Evolutionary conservation across 2,329 filamentous ascomycete species (phyloP).

Genomic region (Fusarium albosuccineum): DNA sequence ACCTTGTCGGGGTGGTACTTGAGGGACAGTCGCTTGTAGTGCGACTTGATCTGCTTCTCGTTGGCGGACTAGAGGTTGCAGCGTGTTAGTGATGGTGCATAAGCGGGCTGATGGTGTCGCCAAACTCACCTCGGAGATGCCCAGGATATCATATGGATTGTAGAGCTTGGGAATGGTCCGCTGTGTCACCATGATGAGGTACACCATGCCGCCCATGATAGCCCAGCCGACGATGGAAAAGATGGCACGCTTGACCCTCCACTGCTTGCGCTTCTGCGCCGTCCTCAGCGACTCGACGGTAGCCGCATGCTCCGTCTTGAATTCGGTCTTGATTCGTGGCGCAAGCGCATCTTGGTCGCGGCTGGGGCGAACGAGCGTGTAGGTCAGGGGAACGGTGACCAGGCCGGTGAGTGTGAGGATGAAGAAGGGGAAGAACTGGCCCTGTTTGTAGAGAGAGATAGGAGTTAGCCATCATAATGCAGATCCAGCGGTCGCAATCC

Average conservation of each 20-base stretch:
- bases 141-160: slow-evolving; percentile 97
- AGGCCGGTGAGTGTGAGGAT: slow-evolving; percentile 90
- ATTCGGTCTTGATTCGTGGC: slow-evolving; percentile 84
- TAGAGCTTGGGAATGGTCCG: slow-evolving; percentile 81
- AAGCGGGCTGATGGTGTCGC: neutral
- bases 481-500: neutral
- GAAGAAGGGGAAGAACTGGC: slow-evolving; percentile 99
- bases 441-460: slow-evolving; percentile 60
- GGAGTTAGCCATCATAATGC: slow-evolving; percentile 13
- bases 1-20: slow-evolving; percentile 95
- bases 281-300: slow-evolving; percentile 85
- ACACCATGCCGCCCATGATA: slow-evolving; percentile 90
- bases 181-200: slow-evolving; percentile 86
- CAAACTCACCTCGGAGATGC: slow-evolving; percentile 78
- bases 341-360: slow-evolving; percentile 83
- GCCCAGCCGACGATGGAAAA: slow-evolving; percentile 83
- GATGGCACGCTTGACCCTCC: slow-evolving; percentile 86
- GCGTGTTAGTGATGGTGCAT: slow-evolving; percentile 22
- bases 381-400: slow-evolving; percentile 90
- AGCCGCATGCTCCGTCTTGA: slow-evolving; percentile 84
- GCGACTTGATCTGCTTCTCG: slow-evolving; percentile 92
- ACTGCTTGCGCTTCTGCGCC: slow-evolving; percentile 90
- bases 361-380: slow-evolving; percentile 84
- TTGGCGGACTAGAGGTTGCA: slow-evolving; percentile 71
- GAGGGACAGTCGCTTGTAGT: slow-evolving; percentile 88